Base-by-base conservation (phyloP, 1,139 yeast species). In the Geotrichum reessii region DNA sequence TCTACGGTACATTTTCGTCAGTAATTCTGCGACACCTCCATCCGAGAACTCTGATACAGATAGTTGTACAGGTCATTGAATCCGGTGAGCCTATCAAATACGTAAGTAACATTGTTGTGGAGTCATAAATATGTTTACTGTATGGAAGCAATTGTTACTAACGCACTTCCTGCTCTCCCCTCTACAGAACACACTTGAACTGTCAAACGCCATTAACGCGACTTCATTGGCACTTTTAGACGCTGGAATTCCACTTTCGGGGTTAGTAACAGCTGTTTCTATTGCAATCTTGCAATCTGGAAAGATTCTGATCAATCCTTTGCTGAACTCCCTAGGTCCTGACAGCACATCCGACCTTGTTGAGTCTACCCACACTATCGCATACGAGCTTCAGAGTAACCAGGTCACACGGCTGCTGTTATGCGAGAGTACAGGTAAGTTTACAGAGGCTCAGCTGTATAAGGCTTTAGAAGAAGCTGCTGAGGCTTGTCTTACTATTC, bases 11-110 rank as follows among this genome's bases (percentile, higher is more conserved):
- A 2, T 69, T 92, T 46, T 80, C 84, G 37, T 78, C 86, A 6
- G 77, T 84, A 7, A 80, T 93, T 1, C 76, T 86, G 28, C 78
- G 88, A n/a, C 79, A 81, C 61, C 75, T 82, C 62, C 86, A 87
- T 68, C 97, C 99, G 0, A 79, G 97, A 61, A 91, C 90, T 65
- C 77, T 91, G 55, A 83, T 93, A 46, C 97, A 91, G 69, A 78
- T 93, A 2, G 93, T 88, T 28, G 84, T 88, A n/a, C 99, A 93
- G 71, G 78, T 91, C 55, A 73, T 90, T 55, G 83, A 86, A 58
- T 72, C 83, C 27, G 87, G 87, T 58, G 83, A 80, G 59, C 73
- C 74, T 40, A 73, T 67, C 8, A 61, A 68, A n/a, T 63, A 56
- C 37, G 62, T 59, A 44, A 25, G 62, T 57, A 14, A 25, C 28